These are phyloP conservation scores for Taxillus chinensis DNA, from an alignment of 164 flowering plant genomes.

Conservation along the genomic window DNA sequence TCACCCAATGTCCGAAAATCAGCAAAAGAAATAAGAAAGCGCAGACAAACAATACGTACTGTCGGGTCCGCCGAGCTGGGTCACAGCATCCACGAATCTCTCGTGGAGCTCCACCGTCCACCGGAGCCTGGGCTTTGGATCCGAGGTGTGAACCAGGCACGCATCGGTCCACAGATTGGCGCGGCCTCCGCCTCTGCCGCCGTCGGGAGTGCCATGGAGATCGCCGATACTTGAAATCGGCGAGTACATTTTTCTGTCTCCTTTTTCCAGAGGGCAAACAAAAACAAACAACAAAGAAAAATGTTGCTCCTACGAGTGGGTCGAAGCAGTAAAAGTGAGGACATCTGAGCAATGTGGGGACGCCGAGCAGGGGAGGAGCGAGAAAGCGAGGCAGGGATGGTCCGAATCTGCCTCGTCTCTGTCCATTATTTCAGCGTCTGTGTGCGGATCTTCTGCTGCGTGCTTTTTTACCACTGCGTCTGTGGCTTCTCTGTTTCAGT, in stretches of 20 bases:
- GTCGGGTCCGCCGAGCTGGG: constrained; percentile 60
- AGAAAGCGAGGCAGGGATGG: too few relatives aligned
- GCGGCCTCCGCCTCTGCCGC: constrained; percentile 3
- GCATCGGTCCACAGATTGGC: constrained; percentile 46
- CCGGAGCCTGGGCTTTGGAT: constrained; percentile 55
- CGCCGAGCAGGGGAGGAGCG: too few relatives aligned
- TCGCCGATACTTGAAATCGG: constrained; percentile 25
- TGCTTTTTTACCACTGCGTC: too few relatives aligned
- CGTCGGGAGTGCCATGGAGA: constrained; percentile 26
- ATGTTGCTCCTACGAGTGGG: too few relatives aligned
- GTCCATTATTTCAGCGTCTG: too few relatives aligned
- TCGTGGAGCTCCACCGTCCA: constrained; percentile 54
- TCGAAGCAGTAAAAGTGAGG: too few relatives aligned
- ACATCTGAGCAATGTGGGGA: too few relatives aligned
- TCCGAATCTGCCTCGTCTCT: too few relatives aligned
- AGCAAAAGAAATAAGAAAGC: not conserved
- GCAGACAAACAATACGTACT: constrained; percentile 20
- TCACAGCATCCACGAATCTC: constrained; percentile 43
- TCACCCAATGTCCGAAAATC: too few relatives aligned
- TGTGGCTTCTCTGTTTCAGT: too few relatives aligned
- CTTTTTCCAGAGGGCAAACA: not conserved
- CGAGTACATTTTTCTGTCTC: constrained; percentile 26
- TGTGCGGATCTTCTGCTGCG: too few relatives aligned
- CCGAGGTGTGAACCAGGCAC: constrained; percentile 49
- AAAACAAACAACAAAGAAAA: not conserved